phyloP scores from a whole-genome alignment of 2,329 filamentous ascomycete genomes.

The Penicillium hesseltinei region DNA sequence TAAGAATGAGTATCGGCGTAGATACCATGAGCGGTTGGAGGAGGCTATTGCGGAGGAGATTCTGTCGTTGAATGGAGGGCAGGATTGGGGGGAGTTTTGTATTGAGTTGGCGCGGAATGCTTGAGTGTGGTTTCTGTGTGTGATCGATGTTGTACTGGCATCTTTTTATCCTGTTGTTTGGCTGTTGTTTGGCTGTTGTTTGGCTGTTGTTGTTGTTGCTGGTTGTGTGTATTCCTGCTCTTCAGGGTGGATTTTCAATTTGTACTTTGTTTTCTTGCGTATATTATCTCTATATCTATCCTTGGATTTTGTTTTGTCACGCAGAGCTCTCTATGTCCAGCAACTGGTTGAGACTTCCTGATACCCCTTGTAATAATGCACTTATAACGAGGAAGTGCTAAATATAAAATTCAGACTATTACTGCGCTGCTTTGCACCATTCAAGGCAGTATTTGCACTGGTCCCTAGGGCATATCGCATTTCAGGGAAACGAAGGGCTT shows the following conservation, averaged over 20 bases:
- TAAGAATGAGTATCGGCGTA: constrained; percentile 74
- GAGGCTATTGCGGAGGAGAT: constrained; percentile 77
- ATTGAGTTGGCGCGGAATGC: constrained; percentile 54
- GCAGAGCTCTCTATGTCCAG: no score
- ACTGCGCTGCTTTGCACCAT: no score
- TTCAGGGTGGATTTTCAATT: neutral
- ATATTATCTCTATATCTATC: neutral
- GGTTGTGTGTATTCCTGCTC: neutral
- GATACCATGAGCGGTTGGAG: constrained; percentile 72
- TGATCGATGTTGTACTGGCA: neutral
- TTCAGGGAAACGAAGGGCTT: no score
- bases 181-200: neutral
- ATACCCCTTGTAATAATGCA: no score
- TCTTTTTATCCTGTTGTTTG: neutral
- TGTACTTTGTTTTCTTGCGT: neutral
- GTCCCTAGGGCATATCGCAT: no score
- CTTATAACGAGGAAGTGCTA: no score
- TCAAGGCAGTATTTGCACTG: no score
- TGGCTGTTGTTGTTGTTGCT: neutral
- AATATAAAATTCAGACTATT: no score
- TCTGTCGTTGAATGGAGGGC: constrained; percentile 49
- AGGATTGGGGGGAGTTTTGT: constrained; percentile 74
- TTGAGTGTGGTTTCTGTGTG: neutral
- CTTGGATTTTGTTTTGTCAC: neutral
- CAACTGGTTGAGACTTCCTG: no score